A percentile compares a stretch with the other conserved stretches of the same genome.
Evolutionary conservation across 2,329 filamentous ascomycete genomes (phyloP).

Genomic region (Sarocladium brachiariae): DNA sequence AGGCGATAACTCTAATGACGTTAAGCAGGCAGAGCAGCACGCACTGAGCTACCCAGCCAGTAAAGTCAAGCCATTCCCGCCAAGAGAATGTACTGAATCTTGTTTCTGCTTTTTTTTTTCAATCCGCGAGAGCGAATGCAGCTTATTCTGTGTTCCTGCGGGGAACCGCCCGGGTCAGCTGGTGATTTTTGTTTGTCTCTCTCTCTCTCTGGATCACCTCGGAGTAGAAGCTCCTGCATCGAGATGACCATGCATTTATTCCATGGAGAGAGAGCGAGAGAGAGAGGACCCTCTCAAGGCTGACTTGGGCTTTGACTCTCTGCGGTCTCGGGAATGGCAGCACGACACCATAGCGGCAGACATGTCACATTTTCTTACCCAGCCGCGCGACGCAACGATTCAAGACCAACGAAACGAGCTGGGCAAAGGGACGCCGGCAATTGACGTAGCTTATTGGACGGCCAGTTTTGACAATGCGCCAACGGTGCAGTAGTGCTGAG

Average conservation of each 20-base stretch:
- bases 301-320: no score
- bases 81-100: no score
- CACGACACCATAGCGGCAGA: background rate
- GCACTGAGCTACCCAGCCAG: no score
- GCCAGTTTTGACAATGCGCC: no score
- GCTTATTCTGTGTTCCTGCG: background rate
- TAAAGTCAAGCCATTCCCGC: no score
- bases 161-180: background rate
- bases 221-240: slow-evolving; percentile 1
- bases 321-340: no score
- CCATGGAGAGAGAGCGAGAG: no score
- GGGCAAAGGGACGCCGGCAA: background rate
- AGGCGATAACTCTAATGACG: slow-evolving; percentile 4
- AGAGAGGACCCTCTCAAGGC: no score
- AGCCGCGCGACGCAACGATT: slow-evolving; percentile 5
- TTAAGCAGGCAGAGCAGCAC: background rate
- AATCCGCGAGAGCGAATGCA: no score
- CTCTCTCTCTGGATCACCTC: no score
- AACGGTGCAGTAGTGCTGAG: slow-evolving; percentile 6
- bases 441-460: slow-evolving; percentile 3
- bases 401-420: background rate
- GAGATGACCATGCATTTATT: no score
- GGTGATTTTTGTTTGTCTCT: background rate
- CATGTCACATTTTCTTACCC: background rate
- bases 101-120: no score